Percentiles rank a stretch among this genome's conserved stretches.
Conservation (phyloP, 805 yeast genomes). For the Yamadazyma kitorensis region DNA sequence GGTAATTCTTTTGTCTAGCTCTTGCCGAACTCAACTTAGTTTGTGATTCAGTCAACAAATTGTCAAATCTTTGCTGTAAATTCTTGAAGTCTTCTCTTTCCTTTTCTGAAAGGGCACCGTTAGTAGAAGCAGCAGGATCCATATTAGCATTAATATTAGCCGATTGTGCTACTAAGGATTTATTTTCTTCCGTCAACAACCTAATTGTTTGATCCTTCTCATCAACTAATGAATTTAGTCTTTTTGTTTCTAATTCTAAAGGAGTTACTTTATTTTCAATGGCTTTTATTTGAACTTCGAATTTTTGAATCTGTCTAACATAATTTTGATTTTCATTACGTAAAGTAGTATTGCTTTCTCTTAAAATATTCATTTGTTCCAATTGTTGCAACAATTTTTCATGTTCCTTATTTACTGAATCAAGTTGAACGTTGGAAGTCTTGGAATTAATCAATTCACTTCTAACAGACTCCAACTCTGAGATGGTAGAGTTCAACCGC, state of each 20-base stretch:
- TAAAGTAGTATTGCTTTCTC: constrained; percentile 67
- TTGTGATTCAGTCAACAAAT: constrained; percentile 25
- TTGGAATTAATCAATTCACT: constrained; percentile 40
- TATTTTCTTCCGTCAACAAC: constrained; percentile 50
- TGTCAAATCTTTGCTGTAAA: constrained; percentile 29
- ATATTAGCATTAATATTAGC: constrained; percentile 24
- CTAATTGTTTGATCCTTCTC: constrained; percentile 50
- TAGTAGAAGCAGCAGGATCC: background rate
- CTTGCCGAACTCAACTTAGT: constrained; percentile 24
- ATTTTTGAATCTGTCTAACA: constrained; percentile 21
- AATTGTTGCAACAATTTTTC: constrained; percentile 49
- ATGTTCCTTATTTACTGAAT: constrained; percentile 39
- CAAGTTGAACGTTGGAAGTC: constrained; percentile 18
- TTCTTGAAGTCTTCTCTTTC: constrained; percentile 18
- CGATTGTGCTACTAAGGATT: constrained; percentile 56
- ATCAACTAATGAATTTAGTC: constrained; percentile 28
- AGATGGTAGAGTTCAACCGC: constrained; percentile 34
- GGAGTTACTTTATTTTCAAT: constrained; percentile 41
- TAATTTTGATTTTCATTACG: constrained; percentile 45
- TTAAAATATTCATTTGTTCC: constrained; percentile 57
- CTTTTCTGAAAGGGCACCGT: background rate
- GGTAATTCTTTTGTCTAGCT: constrained; percentile 16
- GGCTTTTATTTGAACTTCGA: constrained; percentile 39
- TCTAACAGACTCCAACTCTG: constrained; percentile 53
- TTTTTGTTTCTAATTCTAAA: constrained; percentile 36